Percentiles rank a stretch among this genome's conserved stretches.
Conservation (phyloP, 2,329 filamentous ascomycete species). For the Cytospora paraplurivora region DNA sequence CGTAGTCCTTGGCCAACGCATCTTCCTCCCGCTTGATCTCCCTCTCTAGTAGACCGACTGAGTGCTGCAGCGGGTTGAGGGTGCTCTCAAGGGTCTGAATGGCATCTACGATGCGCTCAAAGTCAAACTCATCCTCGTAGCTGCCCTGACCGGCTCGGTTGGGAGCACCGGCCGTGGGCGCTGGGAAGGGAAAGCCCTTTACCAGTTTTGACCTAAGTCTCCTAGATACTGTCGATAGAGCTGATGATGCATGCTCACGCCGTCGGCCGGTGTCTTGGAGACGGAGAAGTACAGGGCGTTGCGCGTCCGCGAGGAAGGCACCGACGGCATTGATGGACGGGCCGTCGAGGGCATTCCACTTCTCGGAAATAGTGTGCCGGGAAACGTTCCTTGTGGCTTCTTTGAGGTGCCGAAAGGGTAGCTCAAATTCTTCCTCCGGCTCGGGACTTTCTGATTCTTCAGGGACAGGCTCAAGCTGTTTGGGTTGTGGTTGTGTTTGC, state of each 20-base stretch:
- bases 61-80: conserved; percentile 64
- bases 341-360: conserved; percentile 63
- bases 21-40: conserved; percentile 60
- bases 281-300: conserved; percentile 63
- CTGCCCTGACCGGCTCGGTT: conserved; percentile 41
- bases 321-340: conserved; percentile 58
- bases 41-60: conserved; percentile 59
- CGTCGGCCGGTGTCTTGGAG: conserved; percentile 52
- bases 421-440: conserved; percentile 29
- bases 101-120: conserved; percentile 65
- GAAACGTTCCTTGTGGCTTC: conserved; percentile 57
- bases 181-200: conserved; percentile 68
- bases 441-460: conserved; percentile 17
- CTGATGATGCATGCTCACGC: conserved; percentile 56
- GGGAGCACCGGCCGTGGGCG: conserved; percentile 39
- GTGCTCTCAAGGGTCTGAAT: conserved; percentile 57
- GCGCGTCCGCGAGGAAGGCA: conserved; percentile 58
- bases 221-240: conserved; percentile 56
- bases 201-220: conserved; percentile 60
- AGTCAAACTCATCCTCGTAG: conserved; percentile 63
- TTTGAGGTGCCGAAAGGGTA: conserved; percentile 53
- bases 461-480: background rate
- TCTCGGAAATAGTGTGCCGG: conserved; percentile 66
- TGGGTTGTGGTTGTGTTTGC: background rate
- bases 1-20: conserved; percentile 59